These are phyloP conservation scores for Neodidymelliopsis sp. DNA, from an alignment of 2,329 filamentous ascomycete genomes.

Conservation along the genomic window DNA sequence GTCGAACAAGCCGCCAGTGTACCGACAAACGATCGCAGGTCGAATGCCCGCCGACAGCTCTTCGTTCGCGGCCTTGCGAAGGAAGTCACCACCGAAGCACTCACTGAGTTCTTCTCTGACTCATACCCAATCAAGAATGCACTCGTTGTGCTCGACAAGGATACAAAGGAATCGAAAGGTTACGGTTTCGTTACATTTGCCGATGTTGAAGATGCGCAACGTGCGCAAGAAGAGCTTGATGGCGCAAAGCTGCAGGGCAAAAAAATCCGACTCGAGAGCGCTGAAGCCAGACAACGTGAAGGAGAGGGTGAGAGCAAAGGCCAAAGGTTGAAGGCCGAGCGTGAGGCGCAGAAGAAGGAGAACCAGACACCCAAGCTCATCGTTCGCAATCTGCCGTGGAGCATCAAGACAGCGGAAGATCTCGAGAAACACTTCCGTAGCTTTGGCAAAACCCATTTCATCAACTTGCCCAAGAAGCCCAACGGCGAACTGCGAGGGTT, in stretches of 20 bases:
- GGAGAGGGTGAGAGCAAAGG: slow-evolving; percentile 51
- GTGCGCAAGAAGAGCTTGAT: slow-evolving; percentile 82
- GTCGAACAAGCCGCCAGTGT: slow-evolving; percentile 25
- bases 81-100: slow-evolving; percentile 77
- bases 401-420: slow-evolving; percentile 85
- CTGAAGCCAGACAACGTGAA: slow-evolving; percentile 81
- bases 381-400: slow-evolving; percentile 95
- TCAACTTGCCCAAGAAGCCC: slow-evolving; percentile 81
- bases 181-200: slow-evolving; percentile 98
- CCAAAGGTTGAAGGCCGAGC: slow-evolving; percentile 69
- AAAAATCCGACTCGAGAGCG: slow-evolving; percentile 85
- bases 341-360: slow-evolving; percentile 67
- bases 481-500: slow-evolving; percentile 78
- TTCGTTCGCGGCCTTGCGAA: slow-evolving; percentile 89
- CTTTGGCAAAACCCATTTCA: slow-evolving; percentile 90
- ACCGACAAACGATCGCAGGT: slow-evolving; percentile 30
- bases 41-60: slow-evolving; percentile 61
- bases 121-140: slow-evolving; percentile 96
- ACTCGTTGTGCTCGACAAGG: slow-evolving; percentile 84
- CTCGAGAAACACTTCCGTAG: slow-evolving; percentile 80
- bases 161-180: slow-evolving; percentile 86
- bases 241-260: slow-evolving; percentile 79
- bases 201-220: slow-evolving; percentile 86
- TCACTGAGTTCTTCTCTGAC: slow-evolving; percentile 91
- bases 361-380: slow-evolving; percentile 82